phyloP scores from a whole-genome alignment of 306 rosid species.

The Hylodesmum podocarpum region DNA sequence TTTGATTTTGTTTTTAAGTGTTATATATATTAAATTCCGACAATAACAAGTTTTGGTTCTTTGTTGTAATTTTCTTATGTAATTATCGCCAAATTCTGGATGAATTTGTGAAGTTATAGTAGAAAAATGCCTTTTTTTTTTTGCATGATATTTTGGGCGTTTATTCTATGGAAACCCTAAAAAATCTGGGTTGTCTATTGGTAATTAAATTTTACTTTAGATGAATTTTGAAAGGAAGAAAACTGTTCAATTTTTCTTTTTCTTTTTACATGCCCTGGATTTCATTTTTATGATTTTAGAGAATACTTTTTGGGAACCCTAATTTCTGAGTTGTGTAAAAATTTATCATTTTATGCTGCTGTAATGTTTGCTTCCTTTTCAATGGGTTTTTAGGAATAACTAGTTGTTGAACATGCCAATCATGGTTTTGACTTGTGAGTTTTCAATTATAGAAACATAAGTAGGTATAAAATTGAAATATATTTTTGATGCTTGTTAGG shows the following conservation, averaged over 20 bases:
- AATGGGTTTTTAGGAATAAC: not conserved
- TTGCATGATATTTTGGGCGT: not conserved
- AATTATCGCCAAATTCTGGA: not conserved
- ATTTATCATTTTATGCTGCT: not conserved
- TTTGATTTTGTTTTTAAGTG: not conserved
- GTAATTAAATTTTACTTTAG: not conserved
- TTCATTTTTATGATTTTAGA: slow-evolving; percentile 4
- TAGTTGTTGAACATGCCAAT: not conserved
- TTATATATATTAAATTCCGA: not conserved
- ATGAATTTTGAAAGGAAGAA: not conserved
- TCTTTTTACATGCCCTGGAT: not conserved
- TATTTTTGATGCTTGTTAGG: not conserved
- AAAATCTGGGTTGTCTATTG: not conserved
- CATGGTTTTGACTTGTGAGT: not conserved
- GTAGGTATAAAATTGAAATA: not conserved
- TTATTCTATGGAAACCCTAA: slow-evolving; percentile 27
- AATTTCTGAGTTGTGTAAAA: not conserved
- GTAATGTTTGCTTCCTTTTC: not conserved
- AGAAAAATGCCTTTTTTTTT: not conserved
- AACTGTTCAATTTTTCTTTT: not conserved
- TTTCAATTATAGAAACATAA: not conserved
- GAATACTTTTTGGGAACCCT: slow-evolving; percentile 29
- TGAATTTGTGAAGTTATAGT: not conserved
- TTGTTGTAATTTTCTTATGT: not conserved
- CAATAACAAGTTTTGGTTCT: not conserved